Evolutionary conservation across 345 rosid species (phyloP).

Genomic region (Populus deltoides): DNA sequence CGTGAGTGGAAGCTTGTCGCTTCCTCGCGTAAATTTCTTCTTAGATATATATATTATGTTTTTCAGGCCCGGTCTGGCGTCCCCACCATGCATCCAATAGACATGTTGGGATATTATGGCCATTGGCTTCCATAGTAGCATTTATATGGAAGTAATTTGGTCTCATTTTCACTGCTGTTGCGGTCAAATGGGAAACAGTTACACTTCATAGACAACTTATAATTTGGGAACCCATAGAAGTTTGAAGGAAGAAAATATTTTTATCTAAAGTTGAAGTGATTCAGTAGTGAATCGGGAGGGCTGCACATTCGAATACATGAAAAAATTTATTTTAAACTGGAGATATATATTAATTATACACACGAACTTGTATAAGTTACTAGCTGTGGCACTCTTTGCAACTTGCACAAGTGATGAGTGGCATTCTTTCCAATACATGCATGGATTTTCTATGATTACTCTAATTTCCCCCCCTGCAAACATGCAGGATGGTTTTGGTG

Average conservation of each 20-base stretch:
- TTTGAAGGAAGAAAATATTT: too few relatives aligned
- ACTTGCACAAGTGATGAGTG: not conserved
- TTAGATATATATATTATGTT: conserved; percentile 10
- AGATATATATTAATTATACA: not conserved
- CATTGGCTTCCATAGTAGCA: not conserved
- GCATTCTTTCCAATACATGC: not conserved
- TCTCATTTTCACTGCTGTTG: not conserved
- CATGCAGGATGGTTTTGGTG: not conserved
- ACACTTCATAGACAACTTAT: not conserved
- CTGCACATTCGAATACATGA: not conserved
- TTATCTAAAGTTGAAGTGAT: not conserved
- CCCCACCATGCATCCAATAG: not conserved
- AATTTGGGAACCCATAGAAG: not conserved
- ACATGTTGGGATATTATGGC: not conserved
- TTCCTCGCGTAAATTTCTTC: conserved; percentile 62
- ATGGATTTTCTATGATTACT: not conserved
- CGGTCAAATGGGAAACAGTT: not conserved
- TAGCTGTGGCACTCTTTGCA: not conserved
- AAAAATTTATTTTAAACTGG: not conserved
- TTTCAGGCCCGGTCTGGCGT: conserved; percentile 70
- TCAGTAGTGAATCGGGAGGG: not conserved
- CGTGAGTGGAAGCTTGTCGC: conserved; percentile 76
- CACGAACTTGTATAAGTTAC: not conserved
- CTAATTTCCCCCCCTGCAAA: not conserved
- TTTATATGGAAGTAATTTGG: not conserved